Evolutionary conservation across 306 rosid genomes (phyloP), one percentile per base, ranked within the genome.

Genomic region (Prunus kanzakura): DNA sequence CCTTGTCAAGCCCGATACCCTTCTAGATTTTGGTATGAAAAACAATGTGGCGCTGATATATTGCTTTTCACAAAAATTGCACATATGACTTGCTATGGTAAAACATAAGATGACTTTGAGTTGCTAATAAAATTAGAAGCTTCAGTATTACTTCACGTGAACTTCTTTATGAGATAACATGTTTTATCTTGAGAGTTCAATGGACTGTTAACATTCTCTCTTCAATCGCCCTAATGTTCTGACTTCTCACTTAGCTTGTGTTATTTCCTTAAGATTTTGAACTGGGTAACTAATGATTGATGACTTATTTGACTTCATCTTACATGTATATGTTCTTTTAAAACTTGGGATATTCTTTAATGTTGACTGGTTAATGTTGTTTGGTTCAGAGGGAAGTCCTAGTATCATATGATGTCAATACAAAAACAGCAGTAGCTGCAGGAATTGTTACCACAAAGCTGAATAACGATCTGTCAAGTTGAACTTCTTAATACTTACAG

Each of bases 351-450:
- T 38, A 4, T 75, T 64, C 32, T 62, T 57, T 41, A 1, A 14
- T 6, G 30, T 71, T 79, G 62, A 80, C 72, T 62, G 43, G 11
- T 62, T 58, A 50, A 74, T 79, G 56, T 23, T 64, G 74, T 22
- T 73, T 74, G 66, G 78, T 82, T 82, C 89, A 89, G 98, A 84
- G 78, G 83, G 79, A 78, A 57, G 87, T 74, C 71, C 55, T 89
- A 86, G 89, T 93, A 69, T 83, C 91, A 38, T 83, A 84, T 69
- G 93, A 88, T 70, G 82, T 57, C 60, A 78, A 71, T 64, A 68
- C 76, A 49, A 79, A 78, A 75, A 78, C 85, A 23, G 78, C 85
- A n/a, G 78, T 13, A 69, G 46, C 87, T 30, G 72, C 88, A 56
- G 89, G 86, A 82, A 76, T 78, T 47, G 84, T 83, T 72, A 43